These are phyloP conservation scores for Drechslera avenae DNA, from an alignment of 2,329 filamentous ascomycete genomes.

Conservation along the genomic window DNA sequence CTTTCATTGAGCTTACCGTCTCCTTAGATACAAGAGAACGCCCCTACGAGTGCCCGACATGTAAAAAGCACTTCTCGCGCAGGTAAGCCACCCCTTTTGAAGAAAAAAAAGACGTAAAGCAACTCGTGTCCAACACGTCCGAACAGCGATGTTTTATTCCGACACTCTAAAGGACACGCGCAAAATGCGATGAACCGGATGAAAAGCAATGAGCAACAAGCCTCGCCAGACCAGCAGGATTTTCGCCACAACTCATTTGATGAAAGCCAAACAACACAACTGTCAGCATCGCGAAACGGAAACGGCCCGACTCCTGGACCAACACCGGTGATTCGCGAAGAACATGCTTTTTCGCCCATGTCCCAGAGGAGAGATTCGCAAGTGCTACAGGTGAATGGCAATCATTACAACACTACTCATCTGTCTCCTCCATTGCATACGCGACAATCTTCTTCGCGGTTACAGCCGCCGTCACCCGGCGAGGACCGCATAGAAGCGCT, in stretches of 20 bases:
- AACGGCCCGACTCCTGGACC: slow-evolving; percentile 24
- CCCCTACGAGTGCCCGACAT: slow-evolving; percentile 60
- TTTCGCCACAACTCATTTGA: slow-evolving; percentile 18
- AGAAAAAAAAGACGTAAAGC: slow-evolving; percentile 16
- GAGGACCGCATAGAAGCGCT: slow-evolving; percentile 46
- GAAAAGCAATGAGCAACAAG: slow-evolving; percentile 38
- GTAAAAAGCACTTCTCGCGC: slow-evolving; percentile 60
- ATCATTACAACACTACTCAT: slow-evolving; percentile 20
- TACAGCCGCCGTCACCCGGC: slow-evolving; percentile 33
- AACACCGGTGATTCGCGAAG: slow-evolving; percentile 32
- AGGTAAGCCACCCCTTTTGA: slow-evolving; percentile 48
- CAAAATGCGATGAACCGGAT: slow-evolving; percentile 48
- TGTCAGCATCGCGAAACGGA: slow-evolving; percentile 21
- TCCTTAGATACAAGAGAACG: slow-evolving; percentile 59
- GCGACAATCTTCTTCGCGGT: slow-evolving; percentile 17
- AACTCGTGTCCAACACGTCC: slow-evolving; percentile 26
- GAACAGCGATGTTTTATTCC: slow-evolving; percentile 56
- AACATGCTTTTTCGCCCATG: slow-evolving; percentile 34
- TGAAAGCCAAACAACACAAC: slow-evolving; percentile 25
- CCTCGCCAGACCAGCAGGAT: slow-evolving; percentile 32
- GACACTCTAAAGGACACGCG: slow-evolving; percentile 58
- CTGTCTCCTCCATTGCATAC: slow-evolving; percentile 18
- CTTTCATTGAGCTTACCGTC: slow-evolving; percentile 26
- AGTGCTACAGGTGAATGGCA: slow-evolving; percentile 26
- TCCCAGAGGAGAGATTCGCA: slow-evolving; percentile 33